Evolutionary conservation across 768 basidiomycete species (phyloP).

Genomic region (Tricholoma matsutake): DNA sequence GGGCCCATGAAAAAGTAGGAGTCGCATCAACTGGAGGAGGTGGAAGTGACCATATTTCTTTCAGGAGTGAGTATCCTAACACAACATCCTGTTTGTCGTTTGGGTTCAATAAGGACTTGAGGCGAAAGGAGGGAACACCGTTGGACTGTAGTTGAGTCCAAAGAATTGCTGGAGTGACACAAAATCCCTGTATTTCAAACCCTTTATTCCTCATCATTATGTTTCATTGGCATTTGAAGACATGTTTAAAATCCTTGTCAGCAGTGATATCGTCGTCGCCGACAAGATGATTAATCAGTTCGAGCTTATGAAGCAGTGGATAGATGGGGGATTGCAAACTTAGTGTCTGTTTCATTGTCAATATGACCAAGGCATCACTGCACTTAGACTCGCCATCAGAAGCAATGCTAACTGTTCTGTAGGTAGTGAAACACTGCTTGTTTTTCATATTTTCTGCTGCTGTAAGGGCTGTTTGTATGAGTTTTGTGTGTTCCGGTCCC

Average conservation of each 20-base stretch:
- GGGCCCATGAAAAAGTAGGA: constrained; percentile 18
- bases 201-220: constrained; percentile 22
- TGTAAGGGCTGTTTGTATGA: no score
- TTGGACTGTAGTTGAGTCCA: constrained; percentile 13
- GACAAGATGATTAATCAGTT: constrained; percentile 24
- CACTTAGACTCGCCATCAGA: constrained; percentile 16
- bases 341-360: constrained; percentile 9
- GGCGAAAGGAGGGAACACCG: constrained; percentile 16
- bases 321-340: constrained; percentile 14
- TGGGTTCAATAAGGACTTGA: constrained; percentile 21
- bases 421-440: no score
- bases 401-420: constrained; percentile 10
- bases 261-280: constrained; percentile 28
- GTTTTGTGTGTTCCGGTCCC: constrained; percentile 5
- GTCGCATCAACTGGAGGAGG: neutral
- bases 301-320: constrained; percentile 9
- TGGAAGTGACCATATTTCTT: constrained; percentile 25
- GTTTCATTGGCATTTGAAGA: constrained; percentile 24
- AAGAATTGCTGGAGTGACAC: constrained; percentile 2
- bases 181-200: constrained; percentile 6
- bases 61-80: constrained; percentile 22
- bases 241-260: constrained; percentile 32
- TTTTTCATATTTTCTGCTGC: no score
- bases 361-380: constrained; percentile 8
- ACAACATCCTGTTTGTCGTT: constrained; percentile 32